Evolutionary conservation across 441 rosid genomes (phyloP), one percentile per base, ranked within the genome.

Genomic region (Croton setiger): DNA sequence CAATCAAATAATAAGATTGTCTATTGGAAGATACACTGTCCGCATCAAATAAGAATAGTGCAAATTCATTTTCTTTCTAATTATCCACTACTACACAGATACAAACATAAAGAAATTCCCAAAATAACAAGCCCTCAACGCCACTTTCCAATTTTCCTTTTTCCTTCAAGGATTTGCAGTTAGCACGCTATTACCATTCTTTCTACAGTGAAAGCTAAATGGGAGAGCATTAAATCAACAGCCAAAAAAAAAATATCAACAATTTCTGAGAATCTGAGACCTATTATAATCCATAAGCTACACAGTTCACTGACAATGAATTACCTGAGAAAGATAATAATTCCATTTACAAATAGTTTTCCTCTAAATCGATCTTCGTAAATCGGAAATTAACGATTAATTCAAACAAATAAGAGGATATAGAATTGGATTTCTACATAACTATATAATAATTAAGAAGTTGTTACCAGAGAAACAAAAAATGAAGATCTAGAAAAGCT

Each of bases 281-380:
- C 41, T 37, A 37, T 37, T 37, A 37, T 37, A 37, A 37, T 37
- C 7, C n/a, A n/a, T n/a, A n/a, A n/a, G n/a, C n/a, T n/a, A n/a
- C n/a, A n/a, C n/a, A n/a, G n/a, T 36, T 37, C 12, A 11, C 27
- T 11, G 53, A 18, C 20, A 55, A 57, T 57, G 31, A 72, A 48
- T 45, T 65, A 72, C 75, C 75, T 49, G 53, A 64, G 43, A 72
- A 41, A 0, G 60, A 48, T 6, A 21, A 65, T 3, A 51, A 17
- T 47, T 48, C 64, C 70, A 72, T 65, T n/a, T n/a, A 37, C 4
- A 1, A 13, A 10, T 2, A 3, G n/a, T 1, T 27, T 57, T 36
- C 5, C 36, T 15, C 39, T 52, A n/a, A 35, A 4, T 18, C 14
- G 21, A 3, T 35, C 33, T 21, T 0, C 15, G 31, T 17, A 70